Conservation (phyloP, 1,284 basidiomycete genomes). For the Boletus semigastroideus region DNA sequence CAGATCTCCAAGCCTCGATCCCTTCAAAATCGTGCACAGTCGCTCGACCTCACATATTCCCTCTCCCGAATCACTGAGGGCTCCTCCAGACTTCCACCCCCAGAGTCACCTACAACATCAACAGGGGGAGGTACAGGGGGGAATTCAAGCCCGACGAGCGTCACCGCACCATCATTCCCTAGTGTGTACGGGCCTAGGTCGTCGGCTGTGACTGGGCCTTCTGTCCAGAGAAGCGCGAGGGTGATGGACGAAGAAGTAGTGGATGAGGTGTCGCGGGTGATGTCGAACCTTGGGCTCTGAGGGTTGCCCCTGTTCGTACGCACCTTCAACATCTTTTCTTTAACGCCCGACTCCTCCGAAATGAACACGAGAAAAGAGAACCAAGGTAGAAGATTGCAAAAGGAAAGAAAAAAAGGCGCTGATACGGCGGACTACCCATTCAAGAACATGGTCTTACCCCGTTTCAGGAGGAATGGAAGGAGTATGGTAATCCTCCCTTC, state of each 20-base stretch:
- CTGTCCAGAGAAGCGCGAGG: constrained; percentile 46
- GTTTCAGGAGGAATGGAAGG: constrained; percentile 21
- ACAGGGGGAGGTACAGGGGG: constrained; percentile 61
- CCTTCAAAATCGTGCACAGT: constrained; percentile 76
- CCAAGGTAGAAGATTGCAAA: constrained; percentile 9
- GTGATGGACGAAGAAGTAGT: constrained; percentile 60
- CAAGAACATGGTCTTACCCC: constrained; percentile 22
- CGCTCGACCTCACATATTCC: constrained; percentile 76
- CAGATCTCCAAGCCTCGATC: constrained; percentile 73
- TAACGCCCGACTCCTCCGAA: constrained; percentile 10
- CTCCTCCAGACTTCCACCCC: constrained; percentile 56
- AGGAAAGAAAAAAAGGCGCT: constrained; percentile 3
- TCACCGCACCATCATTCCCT: constrained; percentile 75
- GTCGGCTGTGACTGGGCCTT: constrained; percentile 48
- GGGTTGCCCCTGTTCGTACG: constrained; percentile 18
- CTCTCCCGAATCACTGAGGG: constrained; percentile 74
- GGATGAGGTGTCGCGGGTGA: constrained; percentile 75
- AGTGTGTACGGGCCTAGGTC: constrained; percentile 72
- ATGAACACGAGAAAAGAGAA: constrained; percentile 7
- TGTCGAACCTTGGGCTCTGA: constrained; percentile 75
- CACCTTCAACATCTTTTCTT: constrained; percentile 6
- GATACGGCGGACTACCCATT: constrained; percentile 21
- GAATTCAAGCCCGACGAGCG: constrained; percentile 72
- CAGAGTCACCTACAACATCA: constrained; percentile 78
- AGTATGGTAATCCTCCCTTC: constrained; percentile 19